Base-by-base conservation (phyloP, 345 rosid species). In the Abelmoschus esculentus region DNA sequence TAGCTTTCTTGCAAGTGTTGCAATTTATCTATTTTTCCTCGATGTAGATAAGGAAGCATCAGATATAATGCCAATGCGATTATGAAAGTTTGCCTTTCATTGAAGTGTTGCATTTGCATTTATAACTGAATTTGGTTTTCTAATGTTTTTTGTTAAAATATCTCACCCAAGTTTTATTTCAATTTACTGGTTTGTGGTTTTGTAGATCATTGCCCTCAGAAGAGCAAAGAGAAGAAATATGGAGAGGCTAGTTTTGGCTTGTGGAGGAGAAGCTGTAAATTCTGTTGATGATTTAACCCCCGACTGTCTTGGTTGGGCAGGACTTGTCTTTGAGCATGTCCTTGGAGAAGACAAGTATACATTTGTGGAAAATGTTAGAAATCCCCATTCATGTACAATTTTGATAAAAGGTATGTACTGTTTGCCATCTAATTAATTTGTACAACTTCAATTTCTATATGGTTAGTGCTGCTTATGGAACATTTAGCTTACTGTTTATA, bases 141-240 rank as follows among this genome's bases (percentile, higher is more conserved):
- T 26, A 56, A 56, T 22, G 5, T 15, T 26, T 56, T 56, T 56
- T 10, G 15, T 22, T 56, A 1, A 56, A 56, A n/a, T 56, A 22
- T 56, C 7, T 56, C 32, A 1, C 12, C 3, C 1, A 12, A 62
- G 40, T 64, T 40, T 42, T 22, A 19, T 61, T 72, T 19, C 49
- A n/a, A 18, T 4, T 11, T 50, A 55, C 34, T 70, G 67, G 46
- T 26, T 53, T 50, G 50, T 64, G 73, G 59, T 70, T 70, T 55
- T 80, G 66, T 68, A 95, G 99, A 91, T 96, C 70, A 72, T 96
- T 83, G 98, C 99, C 69, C 97, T 96, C 19, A 78, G 98, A 81
- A 89, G 99, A 84, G 98, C 99, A 6, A 96, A 96, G 86, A 84
- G 92, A 75, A 96, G 99, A 86, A 92, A 96, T 80, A 92, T 96